These are phyloP conservation scores for Claviceps sp. DNA, from an alignment of 2,329 filamentous ascomycete genomes.

Conservation along the genomic window DNA sequence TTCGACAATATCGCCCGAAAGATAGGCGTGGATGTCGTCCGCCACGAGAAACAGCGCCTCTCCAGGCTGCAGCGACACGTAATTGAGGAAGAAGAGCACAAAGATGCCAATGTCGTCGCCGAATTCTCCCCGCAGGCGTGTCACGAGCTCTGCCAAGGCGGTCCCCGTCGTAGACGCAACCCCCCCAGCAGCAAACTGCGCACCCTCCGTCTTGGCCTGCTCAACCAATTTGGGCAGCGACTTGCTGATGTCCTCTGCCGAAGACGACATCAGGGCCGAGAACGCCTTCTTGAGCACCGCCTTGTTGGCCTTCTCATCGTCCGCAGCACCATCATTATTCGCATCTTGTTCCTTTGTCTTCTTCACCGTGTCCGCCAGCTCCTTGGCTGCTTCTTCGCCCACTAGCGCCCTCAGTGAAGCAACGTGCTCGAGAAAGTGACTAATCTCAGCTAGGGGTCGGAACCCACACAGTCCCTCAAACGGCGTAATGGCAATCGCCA, in stretches of 20 bases:
- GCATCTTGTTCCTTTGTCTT: slow-evolving; percentile 9
- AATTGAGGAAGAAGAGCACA: slow-evolving; percentile 95
- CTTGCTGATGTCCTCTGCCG: slow-evolving; percentile 37
- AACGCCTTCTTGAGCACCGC: slow-evolving; percentile 64
- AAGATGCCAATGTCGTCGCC: slow-evolving; percentile 85
- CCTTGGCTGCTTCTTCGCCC: slow-evolving; percentile 46
- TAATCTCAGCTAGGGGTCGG: slow-evolving; percentile 73
- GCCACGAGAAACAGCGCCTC: slow-evolving; percentile 94
- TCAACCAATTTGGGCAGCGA: slow-evolving; percentile 58
- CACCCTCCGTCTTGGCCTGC: slow-evolving; percentile 53
- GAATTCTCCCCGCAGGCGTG: slow-evolving; percentile 70
- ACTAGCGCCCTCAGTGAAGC: slow-evolving; percentile 50
- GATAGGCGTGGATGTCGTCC: slow-evolving; percentile 93
- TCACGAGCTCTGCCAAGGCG: slow-evolving; percentile 63
- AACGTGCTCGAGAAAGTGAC: slow-evolving; percentile 58
- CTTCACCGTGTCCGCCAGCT: slow-evolving; percentile 38
- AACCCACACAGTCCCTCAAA: slow-evolving; percentile 97
- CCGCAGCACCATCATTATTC: slow-evolving; percentile 13
- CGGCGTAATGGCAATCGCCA: slow-evolving; percentile 93
- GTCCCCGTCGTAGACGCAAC: slow-evolving; percentile 53
- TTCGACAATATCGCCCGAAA: slow-evolving; percentile 89
- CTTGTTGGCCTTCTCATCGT: slow-evolving; percentile 52
- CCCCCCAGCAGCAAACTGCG: slow-evolving; percentile 62
- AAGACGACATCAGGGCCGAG: slow-evolving; percentile 66
- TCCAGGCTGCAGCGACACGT: slow-evolving; percentile 72